A percentile compares a stretch with the other conserved stretches of the same genome.
Evolutionary conservation across 495 filamentous ascomycete genomes (phyloP).

Genomic region (Tuber magnatum): DNA sequence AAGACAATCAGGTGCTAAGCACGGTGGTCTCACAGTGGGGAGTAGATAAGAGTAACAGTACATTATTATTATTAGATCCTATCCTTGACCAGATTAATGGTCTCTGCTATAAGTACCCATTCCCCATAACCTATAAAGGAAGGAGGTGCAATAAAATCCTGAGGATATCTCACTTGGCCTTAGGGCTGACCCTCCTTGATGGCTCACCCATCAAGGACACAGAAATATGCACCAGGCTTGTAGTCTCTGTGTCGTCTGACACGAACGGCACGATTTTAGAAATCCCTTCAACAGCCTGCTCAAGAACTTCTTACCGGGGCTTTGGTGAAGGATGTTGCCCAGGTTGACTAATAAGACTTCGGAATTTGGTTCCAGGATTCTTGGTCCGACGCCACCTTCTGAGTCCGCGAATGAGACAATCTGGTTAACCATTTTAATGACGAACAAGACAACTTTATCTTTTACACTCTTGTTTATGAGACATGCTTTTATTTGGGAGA

Average conservation of each 20-base stretch:
- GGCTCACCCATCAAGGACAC: slow-evolving; percentile 79
- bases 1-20: too few relatives aligned
- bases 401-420: slow-evolving; percentile 53
- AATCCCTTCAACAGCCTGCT: slow-evolving; percentile 66
- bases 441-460: slow-evolving; percentile 78
- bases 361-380: slow-evolving; percentile 60
- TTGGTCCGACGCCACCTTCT: slow-evolving; percentile 51
- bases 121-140: slow-evolving; percentile 52
- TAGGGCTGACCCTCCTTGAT: slow-evolving; percentile 67
- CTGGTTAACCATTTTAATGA: slow-evolving; percentile 63
- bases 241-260: slow-evolving; percentile 59
- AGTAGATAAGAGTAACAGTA: too few relatives aligned
- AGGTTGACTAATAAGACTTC: slow-evolving; percentile 61
- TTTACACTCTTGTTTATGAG: slow-evolving; percentile 67
- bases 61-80: too few relatives aligned
- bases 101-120: too few relatives aligned
- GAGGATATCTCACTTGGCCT: slow-evolving; percentile 72
- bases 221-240: slow-evolving; percentile 64
- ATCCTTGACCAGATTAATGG: too few relatives aligned
- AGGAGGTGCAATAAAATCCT: slow-evolving; percentile 68
- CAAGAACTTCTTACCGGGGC: slow-evolving; percentile 63
- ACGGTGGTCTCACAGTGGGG: too few relatives aligned
- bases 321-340: slow-evolving; percentile 56
- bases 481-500: slow-evolving; percentile 64
- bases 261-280: slow-evolving; percentile 68